Evolutionary conservation across 345 rosid species (phyloP).

Genomic region (Linum lewisii): DNA sequence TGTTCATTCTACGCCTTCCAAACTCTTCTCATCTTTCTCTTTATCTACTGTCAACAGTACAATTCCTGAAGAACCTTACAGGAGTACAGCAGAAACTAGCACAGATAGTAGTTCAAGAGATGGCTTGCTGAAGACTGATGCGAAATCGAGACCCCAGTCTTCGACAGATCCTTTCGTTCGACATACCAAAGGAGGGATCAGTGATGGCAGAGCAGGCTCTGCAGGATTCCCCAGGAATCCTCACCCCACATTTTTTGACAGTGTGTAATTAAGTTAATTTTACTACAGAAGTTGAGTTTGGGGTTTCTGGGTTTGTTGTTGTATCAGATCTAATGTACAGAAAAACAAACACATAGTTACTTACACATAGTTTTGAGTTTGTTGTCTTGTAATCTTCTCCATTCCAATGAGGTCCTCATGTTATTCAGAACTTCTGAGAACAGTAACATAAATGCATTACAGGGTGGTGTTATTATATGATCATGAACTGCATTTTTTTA

Average conservation of each 20-base stretch:
- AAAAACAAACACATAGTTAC: too few species aligned
- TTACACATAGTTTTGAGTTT: too few species aligned
- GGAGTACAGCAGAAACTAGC: not conserved
- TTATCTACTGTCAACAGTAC: not conserved
- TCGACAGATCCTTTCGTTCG: not conserved
- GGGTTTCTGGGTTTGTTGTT: too few species aligned
- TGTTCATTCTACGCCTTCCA: slow-evolving; percentile 6
- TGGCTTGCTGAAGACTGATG: not conserved
- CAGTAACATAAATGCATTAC: too few species aligned
- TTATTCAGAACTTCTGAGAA: too few species aligned
- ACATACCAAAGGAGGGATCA: not conserved
- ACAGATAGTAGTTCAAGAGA: not conserved
- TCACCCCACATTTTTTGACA: not conserved
- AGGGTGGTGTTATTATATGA: too few species aligned
- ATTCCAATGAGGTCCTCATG: too few species aligned
- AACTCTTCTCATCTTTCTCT: not conserved
- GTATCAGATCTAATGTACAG: too few species aligned
- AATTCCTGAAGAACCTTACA: not conserved
- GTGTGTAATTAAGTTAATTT: not conserved
- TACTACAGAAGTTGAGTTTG: too few species aligned
- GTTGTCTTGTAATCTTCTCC: too few species aligned
- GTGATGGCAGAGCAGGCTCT: not conserved
- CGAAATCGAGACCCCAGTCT: not conserved
- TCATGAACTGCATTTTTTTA: not conserved
- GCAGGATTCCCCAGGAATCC: not conserved